phyloP scores from a whole-genome alignment of 768 basidiomycete species.

The Collybiopsis luxurians region DNA sequence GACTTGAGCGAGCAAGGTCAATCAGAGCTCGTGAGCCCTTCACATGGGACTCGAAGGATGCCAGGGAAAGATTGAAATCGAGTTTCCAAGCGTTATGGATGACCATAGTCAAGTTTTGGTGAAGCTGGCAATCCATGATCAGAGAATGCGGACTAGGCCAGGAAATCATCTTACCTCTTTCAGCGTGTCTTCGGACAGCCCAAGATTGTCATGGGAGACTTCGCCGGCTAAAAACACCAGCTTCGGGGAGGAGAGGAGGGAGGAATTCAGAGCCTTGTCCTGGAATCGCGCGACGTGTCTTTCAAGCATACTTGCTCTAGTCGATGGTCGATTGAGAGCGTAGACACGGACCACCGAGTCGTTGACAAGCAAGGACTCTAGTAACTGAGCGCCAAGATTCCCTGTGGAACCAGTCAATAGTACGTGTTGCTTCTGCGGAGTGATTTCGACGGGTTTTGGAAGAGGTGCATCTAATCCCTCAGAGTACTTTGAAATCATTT shows the following conservation, averaged over 20 bases:
- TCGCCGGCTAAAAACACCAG: constrained; percentile 22
- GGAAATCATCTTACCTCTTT: constrained; percentile 13
- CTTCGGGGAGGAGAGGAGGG: constrained; percentile 4
- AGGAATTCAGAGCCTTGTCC: constrained; percentile 15
- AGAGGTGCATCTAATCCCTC: constrained; percentile 24
- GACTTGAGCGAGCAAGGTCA: constrained; percentile 23
- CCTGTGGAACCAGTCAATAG: constrained; percentile 41
- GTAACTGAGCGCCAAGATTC: constrained; percentile 33
- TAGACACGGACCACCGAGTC: constrained; percentile 13
- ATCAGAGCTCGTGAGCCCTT: constrained; percentile 34
- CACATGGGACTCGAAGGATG: constrained; percentile 39
- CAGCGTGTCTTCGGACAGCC: constrained; percentile 15
- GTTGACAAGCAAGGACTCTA: constrained; percentile 24
- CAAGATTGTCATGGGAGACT: constrained; percentile 13
- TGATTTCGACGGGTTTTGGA: background rate
- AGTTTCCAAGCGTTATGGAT: constrained; percentile 40
- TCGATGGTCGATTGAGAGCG: constrained; percentile 12
- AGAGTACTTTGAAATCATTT: constrained; percentile 7
- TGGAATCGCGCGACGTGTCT: constrained; percentile 22
- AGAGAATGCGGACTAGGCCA: background rate
- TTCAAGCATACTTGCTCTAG: constrained; percentile 5
- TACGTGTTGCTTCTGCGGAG: constrained; percentile 12
- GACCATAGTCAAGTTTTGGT: constrained; percentile 20
- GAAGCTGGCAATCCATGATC: constrained; percentile 7
- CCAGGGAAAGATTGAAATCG: constrained; percentile 38